Evolutionary conservation across 2,329 filamentous ascomycete species (phyloP).

Genomic region (Dactylonectria macrodidyma): DNA sequence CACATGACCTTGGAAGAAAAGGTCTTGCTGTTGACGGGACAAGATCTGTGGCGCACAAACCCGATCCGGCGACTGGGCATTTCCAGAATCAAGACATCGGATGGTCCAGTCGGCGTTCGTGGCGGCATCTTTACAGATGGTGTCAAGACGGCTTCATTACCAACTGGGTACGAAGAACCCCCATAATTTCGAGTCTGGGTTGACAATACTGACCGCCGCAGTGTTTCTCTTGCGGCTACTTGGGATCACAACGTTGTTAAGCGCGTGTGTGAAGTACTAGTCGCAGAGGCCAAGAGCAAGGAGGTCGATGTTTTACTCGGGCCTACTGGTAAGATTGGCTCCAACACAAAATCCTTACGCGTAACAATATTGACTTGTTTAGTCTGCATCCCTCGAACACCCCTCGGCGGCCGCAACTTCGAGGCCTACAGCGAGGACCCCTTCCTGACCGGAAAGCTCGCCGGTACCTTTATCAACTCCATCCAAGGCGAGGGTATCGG

Average conservation of each 20-base stretch:
- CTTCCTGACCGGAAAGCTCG: slow-evolving; percentile 55
- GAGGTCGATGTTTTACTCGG: slow-evolving; percentile 33
- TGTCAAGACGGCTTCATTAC: slow-evolving; percentile 29
- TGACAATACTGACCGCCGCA: neutral
- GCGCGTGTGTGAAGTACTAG: slow-evolving; percentile 26
- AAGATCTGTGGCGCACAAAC: slow-evolving; percentile 31
- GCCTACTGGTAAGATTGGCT: slow-evolving; percentile 17
- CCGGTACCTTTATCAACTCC: slow-evolving; percentile 47
- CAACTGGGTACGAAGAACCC: slow-evolving; percentile 24
- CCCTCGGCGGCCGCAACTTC: slow-evolving; percentile 57
- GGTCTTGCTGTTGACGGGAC: slow-evolving; percentile 18
- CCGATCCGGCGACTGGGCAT: slow-evolving; percentile 15
- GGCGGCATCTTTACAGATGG: slow-evolving; percentile 34
- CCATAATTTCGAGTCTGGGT: fast-evolving
- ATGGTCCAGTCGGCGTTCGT: slow-evolving; percentile 32
- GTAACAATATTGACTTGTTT: neutral
- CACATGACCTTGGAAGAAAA: slow-evolving; percentile 35
- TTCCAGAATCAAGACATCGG: slow-evolving; percentile 34
- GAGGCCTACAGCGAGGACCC: slow-evolving; percentile 59
- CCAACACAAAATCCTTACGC: fast-evolving
- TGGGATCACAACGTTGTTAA: slow-evolving; percentile 25
- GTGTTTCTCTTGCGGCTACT: slow-evolving; percentile 34
- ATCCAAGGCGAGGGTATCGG: slow-evolving; percentile 56
- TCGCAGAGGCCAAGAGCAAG: slow-evolving; percentile 36
- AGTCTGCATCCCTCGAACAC: slow-evolving; percentile 41